These are phyloP conservation scores for Pichiaceae sp. DNA, from an alignment of 1,139 yeast genomes.

Conservation along the genomic window DNA sequence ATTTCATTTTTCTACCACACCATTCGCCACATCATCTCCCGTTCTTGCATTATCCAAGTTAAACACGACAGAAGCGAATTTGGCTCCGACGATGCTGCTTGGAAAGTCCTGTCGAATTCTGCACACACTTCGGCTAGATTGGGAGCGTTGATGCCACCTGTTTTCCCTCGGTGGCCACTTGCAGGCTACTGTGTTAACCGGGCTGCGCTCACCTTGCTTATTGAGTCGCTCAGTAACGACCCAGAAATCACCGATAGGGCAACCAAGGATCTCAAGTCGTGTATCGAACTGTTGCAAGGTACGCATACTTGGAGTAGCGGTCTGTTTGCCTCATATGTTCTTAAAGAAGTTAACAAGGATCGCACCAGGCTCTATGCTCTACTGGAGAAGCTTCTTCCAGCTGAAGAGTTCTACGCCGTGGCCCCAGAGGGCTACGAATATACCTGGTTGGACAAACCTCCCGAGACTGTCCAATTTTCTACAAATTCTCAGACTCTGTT, in stretches of 20 bases:
- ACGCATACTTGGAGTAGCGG: neutral
- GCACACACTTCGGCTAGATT: conserved; percentile 59
- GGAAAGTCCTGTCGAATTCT: conserved; percentile 78
- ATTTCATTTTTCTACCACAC: conserved; percentile 4
- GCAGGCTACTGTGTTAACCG: conserved; percentile 5
- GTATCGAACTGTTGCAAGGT: conserved; percentile 2
- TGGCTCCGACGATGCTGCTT: conserved; percentile 32
- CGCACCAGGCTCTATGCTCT: conserved; percentile 2
- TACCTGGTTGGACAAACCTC: neutral
- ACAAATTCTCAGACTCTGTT: neutral
- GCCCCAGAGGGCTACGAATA: neutral
- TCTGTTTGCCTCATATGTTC: neutral
- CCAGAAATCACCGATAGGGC: conserved; percentile 4
- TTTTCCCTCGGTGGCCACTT: conserved; percentile 3
- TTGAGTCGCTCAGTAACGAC: conserved; percentile 4
- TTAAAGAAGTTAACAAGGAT: conserved; percentile 3
- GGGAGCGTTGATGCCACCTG: conserved; percentile 1
- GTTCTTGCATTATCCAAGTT: conserved; percentile 1
- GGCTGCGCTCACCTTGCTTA: conserved; percentile 4
- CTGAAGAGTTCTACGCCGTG: neutral
- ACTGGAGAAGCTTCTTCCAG: neutral
- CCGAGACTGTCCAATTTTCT: neutral
- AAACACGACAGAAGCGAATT: neutral
- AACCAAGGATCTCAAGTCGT: conserved; percentile 2
- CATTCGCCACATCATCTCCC: conserved; percentile 1